Evolutionary conservation across 257 asterid genomes (phyloP), one percentile per base, ranked within the genome.

Genomic region (Primulina tabacum): DNA sequence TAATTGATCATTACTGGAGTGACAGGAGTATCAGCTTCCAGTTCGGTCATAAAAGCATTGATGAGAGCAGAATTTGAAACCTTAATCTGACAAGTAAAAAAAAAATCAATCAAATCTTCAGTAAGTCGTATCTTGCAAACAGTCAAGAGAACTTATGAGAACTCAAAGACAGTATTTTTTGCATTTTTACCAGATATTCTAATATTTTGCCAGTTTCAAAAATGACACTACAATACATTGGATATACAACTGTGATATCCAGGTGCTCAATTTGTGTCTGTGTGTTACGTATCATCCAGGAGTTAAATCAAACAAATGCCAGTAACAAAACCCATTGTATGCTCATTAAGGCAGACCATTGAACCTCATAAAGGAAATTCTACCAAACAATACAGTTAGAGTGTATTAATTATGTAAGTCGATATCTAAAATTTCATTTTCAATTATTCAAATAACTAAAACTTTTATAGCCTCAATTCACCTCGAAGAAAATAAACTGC

Each of bases 11-110:
- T 65, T 79, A 93, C 99, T 92, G 85, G 97, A 55, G 78, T 80
- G 78, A 91, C 95, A 35, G 95, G 97, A 61, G 96, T 80, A 68
- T 94, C 99, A 10, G 96, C 81, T 79, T 94, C 92, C 71, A 91
- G 82, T 69, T 89, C 96, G 55, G 97, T 86, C 99, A 94, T 94
- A 73, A 94, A 91, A 73, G 99, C 99, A 71, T 95, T 89, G 75
- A 91, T 81, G 65, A 91, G 90, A 76, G 99, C 97, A 76, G 99
- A 94, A 77, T 94, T 94, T 73, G 99, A 94, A 77, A 94, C 97
- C 83, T 94, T 94, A 55, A 91, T 91, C 99, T 92, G 95, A 67
- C 69, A 70, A 26, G 29, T 24, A 24, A 0, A 16, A 53, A 33
- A 60, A 10, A 30, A 16, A 38, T 24, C 53, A 17, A 14, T 14